A percentile compares a stretch with the other conserved stretches of the same genome.
phyloP scores from a whole-genome alignment of 352 stramenopile genomes.

The Globisporangium paddicum region DNA sequence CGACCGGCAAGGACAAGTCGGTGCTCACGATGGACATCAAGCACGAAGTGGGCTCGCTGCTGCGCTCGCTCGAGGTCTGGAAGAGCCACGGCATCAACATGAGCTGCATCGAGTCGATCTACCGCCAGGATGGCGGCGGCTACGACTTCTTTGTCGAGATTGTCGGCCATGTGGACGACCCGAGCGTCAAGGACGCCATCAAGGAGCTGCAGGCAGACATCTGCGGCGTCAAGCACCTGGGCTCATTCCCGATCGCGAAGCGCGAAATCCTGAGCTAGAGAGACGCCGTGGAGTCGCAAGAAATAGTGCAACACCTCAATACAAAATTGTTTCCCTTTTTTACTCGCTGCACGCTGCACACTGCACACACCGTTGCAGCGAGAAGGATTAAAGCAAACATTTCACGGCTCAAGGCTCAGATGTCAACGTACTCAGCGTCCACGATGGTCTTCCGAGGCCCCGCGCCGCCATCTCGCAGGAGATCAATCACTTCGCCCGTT shows the following conservation, averaged over 20 bases:
- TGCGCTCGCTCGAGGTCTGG: slow-evolving; percentile 77
- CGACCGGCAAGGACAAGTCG: slow-evolving; percentile 79
- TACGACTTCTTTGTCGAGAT: slow-evolving; percentile 89
- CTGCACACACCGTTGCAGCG: too few relatives aligned
- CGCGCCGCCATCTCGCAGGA: slow-evolving; percentile 40
- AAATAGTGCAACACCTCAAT: neutral
- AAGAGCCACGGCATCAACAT: slow-evolving; percentile 80
- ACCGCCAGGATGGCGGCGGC: slow-evolving; percentile 56
- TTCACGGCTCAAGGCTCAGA: slow-evolving; percentile 22
- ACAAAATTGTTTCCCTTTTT: neutral
- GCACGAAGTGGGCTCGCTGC: slow-evolving; percentile 83
- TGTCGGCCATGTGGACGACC: slow-evolving; percentile 68
- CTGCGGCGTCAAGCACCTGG: slow-evolving; percentile 70
- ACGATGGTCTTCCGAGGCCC: slow-evolving; percentile 51
- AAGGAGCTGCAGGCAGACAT: slow-evolving; percentile 44
- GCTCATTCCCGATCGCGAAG: slow-evolving; percentile 72
- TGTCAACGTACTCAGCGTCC: slow-evolving; percentile 70
- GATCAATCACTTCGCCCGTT: slow-evolving; percentile 61
- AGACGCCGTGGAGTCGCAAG: neutral
- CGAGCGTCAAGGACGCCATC: slow-evolving; percentile 49
- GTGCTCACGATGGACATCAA: slow-evolving; percentile 83
- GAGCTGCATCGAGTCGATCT: slow-evolving; percentile 85
- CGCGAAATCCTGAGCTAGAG: slow-evolving; percentile 36
- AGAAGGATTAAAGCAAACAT: too few relatives aligned
- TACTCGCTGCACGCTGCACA: neutral